Conservation (phyloP, 2,329 filamentous ascomycete species). For the Pseudogymnoascus sp. region DNA sequence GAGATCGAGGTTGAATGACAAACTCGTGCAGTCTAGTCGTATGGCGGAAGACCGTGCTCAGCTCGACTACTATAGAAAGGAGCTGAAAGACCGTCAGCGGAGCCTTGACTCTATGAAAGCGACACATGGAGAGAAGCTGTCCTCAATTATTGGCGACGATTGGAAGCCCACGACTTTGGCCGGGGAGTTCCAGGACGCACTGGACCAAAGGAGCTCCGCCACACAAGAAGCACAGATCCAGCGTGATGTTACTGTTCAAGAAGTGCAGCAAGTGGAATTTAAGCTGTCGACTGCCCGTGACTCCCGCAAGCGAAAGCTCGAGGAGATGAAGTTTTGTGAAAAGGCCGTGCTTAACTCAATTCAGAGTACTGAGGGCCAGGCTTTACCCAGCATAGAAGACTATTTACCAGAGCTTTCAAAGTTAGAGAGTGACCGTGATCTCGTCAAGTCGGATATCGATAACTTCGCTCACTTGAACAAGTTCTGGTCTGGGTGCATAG, state of each 20-base stretch:
- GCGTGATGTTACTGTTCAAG: constrained; percentile 62
- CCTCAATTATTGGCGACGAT: constrained; percentile 50
- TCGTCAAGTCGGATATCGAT: constrained; percentile 54
- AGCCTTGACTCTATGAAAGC: constrained; percentile 69
- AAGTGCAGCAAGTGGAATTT: constrained; percentile 69
- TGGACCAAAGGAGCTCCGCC: constrained; percentile 48
- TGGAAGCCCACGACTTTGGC: constrained; percentile 70
- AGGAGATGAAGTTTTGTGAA: constrained; percentile 55
- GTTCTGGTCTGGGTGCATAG: constrained; percentile 63
- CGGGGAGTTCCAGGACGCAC: constrained; percentile 54
- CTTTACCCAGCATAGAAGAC: constrained; percentile 41
- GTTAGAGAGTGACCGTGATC: constrained; percentile 43
- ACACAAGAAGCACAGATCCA: constrained; percentile 59
- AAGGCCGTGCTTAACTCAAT: constrained; percentile 46
- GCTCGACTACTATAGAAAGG: constrained; percentile 74
- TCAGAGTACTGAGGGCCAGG: constrained; percentile 32
- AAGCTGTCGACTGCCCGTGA: constrained; percentile 58
- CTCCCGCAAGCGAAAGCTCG: constrained; percentile 54
- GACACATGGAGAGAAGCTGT: constrained; percentile 66
- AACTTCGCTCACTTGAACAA: constrained; percentile 61
- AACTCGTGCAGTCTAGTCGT: constrained; percentile 75
- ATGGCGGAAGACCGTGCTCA: constrained; percentile 76
- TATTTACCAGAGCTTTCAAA: constrained; percentile 43
- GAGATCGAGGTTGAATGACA: constrained; percentile 63
- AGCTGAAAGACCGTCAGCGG: constrained; percentile 63